phyloP scores from a whole-genome alignment of 306 rosid genomes.

The Cucumis cinereus region DNA sequence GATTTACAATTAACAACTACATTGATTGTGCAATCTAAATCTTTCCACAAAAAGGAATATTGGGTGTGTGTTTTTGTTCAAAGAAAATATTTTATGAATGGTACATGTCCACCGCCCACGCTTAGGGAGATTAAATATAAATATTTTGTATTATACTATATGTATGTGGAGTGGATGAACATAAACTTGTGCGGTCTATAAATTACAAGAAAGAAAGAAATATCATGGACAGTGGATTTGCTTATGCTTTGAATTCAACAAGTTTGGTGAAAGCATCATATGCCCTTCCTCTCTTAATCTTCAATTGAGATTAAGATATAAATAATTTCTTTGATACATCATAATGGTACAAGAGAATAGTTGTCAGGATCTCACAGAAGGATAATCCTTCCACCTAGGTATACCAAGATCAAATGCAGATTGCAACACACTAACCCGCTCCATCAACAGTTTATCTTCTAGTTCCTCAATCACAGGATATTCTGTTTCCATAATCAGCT shows the following conservation, averaged over 20 bases:
- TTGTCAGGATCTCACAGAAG: slow-evolving; percentile 37
- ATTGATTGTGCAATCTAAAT: too few relatives aligned
- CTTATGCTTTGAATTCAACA: not conserved
- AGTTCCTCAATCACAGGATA: slow-evolving; percentile 43
- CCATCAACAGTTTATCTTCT: slow-evolving; percentile 42
- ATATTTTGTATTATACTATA: not conserved
- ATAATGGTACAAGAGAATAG: not conserved
- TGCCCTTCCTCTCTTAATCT: too few relatives aligned
- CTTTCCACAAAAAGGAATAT: too few relatives aligned
- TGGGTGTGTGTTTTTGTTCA: too few relatives aligned
- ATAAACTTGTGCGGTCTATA: not conserved
- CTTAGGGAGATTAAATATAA: not conserved
- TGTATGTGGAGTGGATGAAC: not conserved
- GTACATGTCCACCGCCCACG: not conserved
- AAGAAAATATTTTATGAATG: not conserved
- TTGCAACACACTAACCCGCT: slow-evolving; percentile 48
- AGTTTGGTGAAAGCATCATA: too few relatives aligned
- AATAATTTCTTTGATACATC: not conserved
- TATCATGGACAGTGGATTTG: not conserved
- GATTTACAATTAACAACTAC: too few relatives aligned
- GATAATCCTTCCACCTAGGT: slow-evolving; percentile 70
- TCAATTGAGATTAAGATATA: not conserved
- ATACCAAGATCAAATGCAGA: slow-evolving; percentile 43
- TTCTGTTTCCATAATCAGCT: slow-evolving; percentile 63
- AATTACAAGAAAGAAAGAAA: too few relatives aligned